phyloP scores from a whole-genome alignment of 495 filamentous ascomycete genomes.

The Collariella sp. region DNA sequence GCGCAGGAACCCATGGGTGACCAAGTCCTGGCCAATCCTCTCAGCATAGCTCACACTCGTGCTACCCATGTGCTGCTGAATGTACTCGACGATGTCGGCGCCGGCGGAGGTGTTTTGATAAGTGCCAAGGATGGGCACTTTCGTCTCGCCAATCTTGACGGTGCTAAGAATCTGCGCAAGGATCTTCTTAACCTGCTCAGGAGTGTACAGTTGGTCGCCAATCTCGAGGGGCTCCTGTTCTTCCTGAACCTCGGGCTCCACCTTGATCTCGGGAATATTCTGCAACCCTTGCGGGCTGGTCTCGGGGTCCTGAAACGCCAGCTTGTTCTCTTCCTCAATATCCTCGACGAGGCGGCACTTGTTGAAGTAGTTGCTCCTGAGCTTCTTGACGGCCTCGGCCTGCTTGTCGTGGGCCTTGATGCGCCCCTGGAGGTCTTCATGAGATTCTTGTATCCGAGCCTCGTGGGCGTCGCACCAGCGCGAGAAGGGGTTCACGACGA shows the following conservation, averaged over 20 bases:
- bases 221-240: constrained; percentile 83
- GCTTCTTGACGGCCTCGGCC: constrained; percentile 78
- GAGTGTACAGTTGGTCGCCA: constrained; percentile 75
- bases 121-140: constrained; percentile 89
- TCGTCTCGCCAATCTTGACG: constrained; percentile 79
- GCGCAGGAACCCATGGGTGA: constrained; percentile 76
- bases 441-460: constrained; percentile 78
- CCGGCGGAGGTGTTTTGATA: constrained; percentile 89
- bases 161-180: constrained; percentile 76
- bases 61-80: constrained; percentile 79
- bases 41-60: constrained; percentile 82
- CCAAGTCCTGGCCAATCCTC: constrained; percentile 86
- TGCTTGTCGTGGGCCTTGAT: constrained; percentile 93
- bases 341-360: constrained; percentile 96
- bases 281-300: constrained; percentile 41
- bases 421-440: constrained; percentile 80
- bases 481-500: constrained; percentile 87
- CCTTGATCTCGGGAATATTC: constrained; percentile 51
- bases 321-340: constrained; percentile 95
- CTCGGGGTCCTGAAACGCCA: constrained; percentile 82
- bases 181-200: constrained; percentile 83
- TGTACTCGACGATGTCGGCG: constrained; percentile 87
- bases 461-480: constrained; percentile 95
- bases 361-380: constrained; percentile 95
- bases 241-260: constrained; percentile 38